Percentiles rank a stretch among this genome's conserved stretches.
These are phyloP conservation scores for Nannochloropsis oceanica DNA, from an alignment of 108 stramenopile species.

Conservation along the genomic window DNA sequence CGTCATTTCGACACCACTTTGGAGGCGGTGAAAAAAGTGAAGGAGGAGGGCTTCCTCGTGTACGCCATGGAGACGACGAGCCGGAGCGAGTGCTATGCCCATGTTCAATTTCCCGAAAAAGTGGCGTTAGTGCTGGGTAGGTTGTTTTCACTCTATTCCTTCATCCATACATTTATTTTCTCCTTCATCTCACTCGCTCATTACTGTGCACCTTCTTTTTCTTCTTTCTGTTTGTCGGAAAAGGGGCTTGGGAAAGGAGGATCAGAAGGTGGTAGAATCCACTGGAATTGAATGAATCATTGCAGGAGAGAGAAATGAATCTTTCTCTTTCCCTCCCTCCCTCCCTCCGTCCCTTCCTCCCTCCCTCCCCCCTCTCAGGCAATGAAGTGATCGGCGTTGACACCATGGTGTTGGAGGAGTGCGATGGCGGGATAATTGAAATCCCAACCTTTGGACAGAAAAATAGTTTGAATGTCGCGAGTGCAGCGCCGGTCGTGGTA, in stretches of 20 bases:
- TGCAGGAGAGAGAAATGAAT: too few relatives aligned
- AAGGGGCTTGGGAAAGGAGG: too few relatives aligned
- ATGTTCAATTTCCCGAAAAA: conserved; percentile 13
- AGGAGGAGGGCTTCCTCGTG: conserved; percentile 18
- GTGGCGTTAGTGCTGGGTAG: conserved; percentile 22
- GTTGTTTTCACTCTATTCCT: background rate
- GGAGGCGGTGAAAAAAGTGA: conserved; percentile 15
- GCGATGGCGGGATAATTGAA: conserved; percentile 17
- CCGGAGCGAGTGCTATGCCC: conserved; percentile 5
- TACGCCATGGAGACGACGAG: conserved; percentile 33
- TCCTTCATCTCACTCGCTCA: too few relatives aligned
- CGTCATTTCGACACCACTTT: conserved; percentile 27
- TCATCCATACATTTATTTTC: background rate
- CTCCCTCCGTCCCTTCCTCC: too few relatives aligned
- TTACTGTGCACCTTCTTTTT: too few relatives aligned
- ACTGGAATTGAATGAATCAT: too few relatives aligned
- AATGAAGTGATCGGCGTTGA: conserved; percentile 37
- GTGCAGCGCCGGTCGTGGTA: conserved; percentile 30
- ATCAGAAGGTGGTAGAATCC: too few relatives aligned
- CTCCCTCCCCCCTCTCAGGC: background rate
- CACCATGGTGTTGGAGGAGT: conserved; percentile 12
- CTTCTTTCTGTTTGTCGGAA: too few relatives aligned
- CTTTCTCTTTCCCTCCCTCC: too few relatives aligned
- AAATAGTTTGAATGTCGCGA: conserved; percentile 37
- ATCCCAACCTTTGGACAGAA: conserved; percentile 39